A percentile compares a stretch with the other conserved stretches of the same genome.
Conservation (phyloP, 2,329 filamentous ascomycete genomes). For the Xylaria sp. region DNA sequence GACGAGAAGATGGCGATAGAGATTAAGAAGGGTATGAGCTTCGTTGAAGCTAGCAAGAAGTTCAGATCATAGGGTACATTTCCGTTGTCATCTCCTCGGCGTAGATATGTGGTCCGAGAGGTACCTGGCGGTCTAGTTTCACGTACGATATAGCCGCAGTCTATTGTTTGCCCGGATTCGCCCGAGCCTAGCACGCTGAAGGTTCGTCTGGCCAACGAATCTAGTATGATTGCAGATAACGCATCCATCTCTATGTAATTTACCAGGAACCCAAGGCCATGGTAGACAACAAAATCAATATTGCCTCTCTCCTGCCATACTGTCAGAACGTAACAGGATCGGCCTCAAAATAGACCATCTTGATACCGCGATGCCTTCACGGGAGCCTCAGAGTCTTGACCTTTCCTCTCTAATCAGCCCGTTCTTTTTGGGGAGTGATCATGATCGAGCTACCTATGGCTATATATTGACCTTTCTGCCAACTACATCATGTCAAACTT, state of each 20-base stretch:
- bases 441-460: too few relatives aligned
- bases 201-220: too few relatives aligned
- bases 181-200: too few relatives aligned
- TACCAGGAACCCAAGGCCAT: too few relatives aligned
- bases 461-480: too few relatives aligned
- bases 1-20: constrained; percentile 56
- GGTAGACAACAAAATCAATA: too few relatives aligned
- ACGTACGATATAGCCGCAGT: too few relatives aligned
- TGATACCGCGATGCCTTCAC: not conserved
- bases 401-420: constrained; percentile 37
- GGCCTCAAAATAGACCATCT: not conserved
- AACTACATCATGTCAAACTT: too few relatives aligned
- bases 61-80: constrained; percentile 48
- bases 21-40: constrained; percentile 57
- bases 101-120: not conserved
- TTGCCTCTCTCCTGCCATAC: not conserved
- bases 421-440: constrained; percentile 39
- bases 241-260: too few relatives aligned
- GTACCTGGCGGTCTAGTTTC: not conserved
- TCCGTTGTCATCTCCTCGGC: not conserved
- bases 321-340: not conserved
- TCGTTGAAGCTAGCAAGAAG: constrained; percentile 57
- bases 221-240: not conserved
- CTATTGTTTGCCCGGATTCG: too few relatives aligned
- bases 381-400: not conserved